Evolutionary conservation across 1,284 basidiomycete genomes (phyloP), one percentile per base, ranked within the genome.

Genomic region (Cutaneotrichosporon sp.): DNA sequence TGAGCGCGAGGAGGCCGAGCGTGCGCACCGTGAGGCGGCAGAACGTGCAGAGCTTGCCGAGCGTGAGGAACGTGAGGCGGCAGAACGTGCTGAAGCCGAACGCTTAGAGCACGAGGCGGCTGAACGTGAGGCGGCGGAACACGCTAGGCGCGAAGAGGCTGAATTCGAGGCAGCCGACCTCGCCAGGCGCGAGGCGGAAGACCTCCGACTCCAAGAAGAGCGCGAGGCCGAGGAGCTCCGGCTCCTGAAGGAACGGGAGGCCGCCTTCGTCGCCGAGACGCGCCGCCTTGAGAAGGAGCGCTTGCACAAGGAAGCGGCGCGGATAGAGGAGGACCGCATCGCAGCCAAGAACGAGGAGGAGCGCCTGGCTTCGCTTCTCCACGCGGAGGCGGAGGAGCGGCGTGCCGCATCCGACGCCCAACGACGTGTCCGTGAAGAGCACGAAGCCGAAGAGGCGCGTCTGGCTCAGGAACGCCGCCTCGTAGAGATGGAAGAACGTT

Each of bases 341-440:
- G 47, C n/a, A 2, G 55, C 55, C 5, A 46, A 62, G 34, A 58
- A 53, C 18, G 63, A 65, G 57, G 60, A 53, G 18, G 64, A 66
- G 14, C 60, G 58, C 47, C 50, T 53, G 13, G 49, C 64, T 32
- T 40, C 38, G 5, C 53, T 55, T 42, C 56, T 47, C 5, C 55
- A 36, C 31, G 58, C 46, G 8, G 58, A 59, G 47, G 47, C 40
- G 49, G 58, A 51, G 34, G 42, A 42, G 22, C 49, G 49, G 3
- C 49, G 49, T 10, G 34, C 6, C 4, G 31, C 31, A 32, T 16
- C n/a, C 32, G 46, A 59, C 22, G 58, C 30, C 4, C 32, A 59
- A 32, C 32, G 52, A 14, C 52, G 52, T 32, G 11, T 36, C 16
- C n/a, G 31, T 5, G 52, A 18, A 30, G 11, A 50, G 22, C 49